phyloP scores from a whole-genome alignment of 768 basidiomycete species.

The Chalciporus sphaerocephalus region DNA sequence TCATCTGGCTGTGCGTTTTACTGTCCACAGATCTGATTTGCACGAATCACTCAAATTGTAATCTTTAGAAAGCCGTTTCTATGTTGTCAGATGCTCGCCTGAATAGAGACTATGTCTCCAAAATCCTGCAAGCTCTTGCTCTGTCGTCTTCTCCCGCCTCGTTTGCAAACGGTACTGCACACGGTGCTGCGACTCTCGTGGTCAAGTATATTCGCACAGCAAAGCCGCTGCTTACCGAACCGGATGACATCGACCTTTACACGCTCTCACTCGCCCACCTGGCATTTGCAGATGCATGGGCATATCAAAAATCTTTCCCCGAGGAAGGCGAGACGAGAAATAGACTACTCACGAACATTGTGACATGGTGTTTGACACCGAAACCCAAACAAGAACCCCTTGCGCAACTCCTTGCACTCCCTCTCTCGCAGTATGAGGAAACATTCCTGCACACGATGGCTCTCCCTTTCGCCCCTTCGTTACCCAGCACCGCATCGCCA shows the following conservation, averaged over 20 bases:
- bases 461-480: conserved; percentile 45
- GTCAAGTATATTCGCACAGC: conserved; percentile 72
- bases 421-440: conserved; percentile 65
- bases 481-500: conserved; percentile 5
- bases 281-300: conserved; percentile 70
- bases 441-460: conserved; percentile 53
- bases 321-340: conserved; percentile 52
- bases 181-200: conserved; percentile 40
- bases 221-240: conserved; percentile 66
- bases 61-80: conserved; percentile 58
- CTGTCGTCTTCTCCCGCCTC: conserved; percentile 41
- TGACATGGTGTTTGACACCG: conserved; percentile 69
- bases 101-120: conserved; percentile 72
- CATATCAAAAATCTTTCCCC: conserved; percentile 65
- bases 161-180: conserved; percentile 9
- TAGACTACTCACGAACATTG: conserved; percentile 52
- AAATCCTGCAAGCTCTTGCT: conserved; percentile 61
- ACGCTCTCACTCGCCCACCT: conserved; percentile 60
- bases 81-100: conserved; percentile 71
- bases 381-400: conserved; percentile 55
- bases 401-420: conserved; percentile 57
- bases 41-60: not conserved
- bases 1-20: conserved; percentile 53
- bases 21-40: not conserved
- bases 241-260: conserved; percentile 69